Conservation (phyloP, 2,329 filamentous ascomycete species). For the Myotisia sp. region DNA sequence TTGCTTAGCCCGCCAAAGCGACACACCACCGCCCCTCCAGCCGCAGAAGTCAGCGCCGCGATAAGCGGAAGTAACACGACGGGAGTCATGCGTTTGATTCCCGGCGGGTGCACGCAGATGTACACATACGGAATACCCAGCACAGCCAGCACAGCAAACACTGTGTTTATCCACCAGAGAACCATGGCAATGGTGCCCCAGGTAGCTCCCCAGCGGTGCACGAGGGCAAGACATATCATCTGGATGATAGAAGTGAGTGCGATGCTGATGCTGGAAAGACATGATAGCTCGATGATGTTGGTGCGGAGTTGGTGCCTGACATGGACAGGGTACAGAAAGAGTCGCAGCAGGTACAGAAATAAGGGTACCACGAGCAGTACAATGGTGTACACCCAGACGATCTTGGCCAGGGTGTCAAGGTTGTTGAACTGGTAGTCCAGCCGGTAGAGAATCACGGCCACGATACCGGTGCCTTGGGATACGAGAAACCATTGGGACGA, state of each 20-base stretch:
- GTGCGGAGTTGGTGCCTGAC: conserved; percentile 19
- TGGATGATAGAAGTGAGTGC: conserved; percentile 23
- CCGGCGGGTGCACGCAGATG: conserved; percentile 24
- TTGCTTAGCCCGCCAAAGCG: conserved; percentile 16
- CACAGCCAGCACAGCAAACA: conserved; percentile 18
- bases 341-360: conserved; percentile 21
- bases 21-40: conserved; percentile 26
- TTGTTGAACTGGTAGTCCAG: conserved; percentile 30
- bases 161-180: conserved; percentile 30
- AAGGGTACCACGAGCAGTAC: conserved; percentile 19
- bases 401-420: conserved; percentile 22
- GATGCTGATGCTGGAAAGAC: conserved; percentile 27
- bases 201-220: conserved; percentile 18
- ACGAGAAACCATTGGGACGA: conserved; percentile 27
- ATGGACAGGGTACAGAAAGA: conserved; percentile 20
- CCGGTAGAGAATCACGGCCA: conserved; percentile 24
- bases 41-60: conserved; percentile 27
- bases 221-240: conserved; percentile 45
- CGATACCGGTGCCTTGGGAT: conserved; percentile 26
- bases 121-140: conserved; percentile 22
- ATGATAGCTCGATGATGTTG: conserved; percentile 24
- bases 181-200: conserved; percentile 22
- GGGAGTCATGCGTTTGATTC: conserved; percentile 22
- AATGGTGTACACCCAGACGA: conserved; percentile 29
- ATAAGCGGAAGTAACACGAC: conserved; percentile 27